A percentile compares a stretch with the other conserved stretches of the same genome.
Conservation (phyloP, 345 rosid species). For the Moricandia arvensis region DNA sequence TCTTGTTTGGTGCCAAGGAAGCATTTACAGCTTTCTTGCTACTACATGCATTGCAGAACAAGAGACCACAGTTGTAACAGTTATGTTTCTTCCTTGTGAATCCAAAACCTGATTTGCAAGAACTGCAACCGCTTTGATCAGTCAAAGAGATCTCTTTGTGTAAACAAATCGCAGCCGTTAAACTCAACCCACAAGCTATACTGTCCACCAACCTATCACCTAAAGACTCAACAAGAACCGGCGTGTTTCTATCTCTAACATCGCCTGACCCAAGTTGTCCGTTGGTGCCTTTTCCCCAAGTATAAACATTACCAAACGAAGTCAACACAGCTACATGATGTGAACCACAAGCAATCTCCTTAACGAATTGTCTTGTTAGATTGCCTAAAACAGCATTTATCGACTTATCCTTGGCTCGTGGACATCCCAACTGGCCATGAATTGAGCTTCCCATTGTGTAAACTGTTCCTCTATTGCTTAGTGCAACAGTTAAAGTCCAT, state of each 20-base stretch:
- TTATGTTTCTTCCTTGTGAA: constrained; percentile 70
- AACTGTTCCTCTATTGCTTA: constrained; percentile 58
- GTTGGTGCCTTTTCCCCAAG: constrained; percentile 75
- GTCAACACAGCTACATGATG: constrained; percentile 70
- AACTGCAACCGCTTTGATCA: constrained; percentile 64
- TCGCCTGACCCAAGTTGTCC: constrained; percentile 76
- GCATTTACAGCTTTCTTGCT: constrained; percentile 62
- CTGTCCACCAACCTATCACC: constrained; percentile 54
- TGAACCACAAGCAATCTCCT: constrained; percentile 64
- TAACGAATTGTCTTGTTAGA: constrained; percentile 53
- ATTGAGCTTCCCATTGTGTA: constrained; percentile 75
- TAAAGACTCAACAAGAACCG: constrained; percentile 60
- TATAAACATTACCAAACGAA: constrained; percentile 55
- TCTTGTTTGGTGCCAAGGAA: constrained; percentile 65
- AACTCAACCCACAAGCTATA: constrained; percentile 64
- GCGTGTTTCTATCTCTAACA: constrained; percentile 51
- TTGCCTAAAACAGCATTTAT: constrained; percentile 60
- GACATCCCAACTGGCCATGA: constrained; percentile 82
- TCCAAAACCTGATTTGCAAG: constrained; percentile 65
- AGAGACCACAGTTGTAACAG: constrained; percentile 82
- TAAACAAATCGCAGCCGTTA: constrained; percentile 69
- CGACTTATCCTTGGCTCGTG: constrained; percentile 57
- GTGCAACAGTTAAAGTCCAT: constrained; percentile 61
- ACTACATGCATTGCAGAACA: constrained; percentile 68
- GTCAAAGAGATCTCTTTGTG: constrained; percentile 61